phyloP scores from a whole-genome alignment of 345 rosid genomes.

The Salix purpurea region DNA sequence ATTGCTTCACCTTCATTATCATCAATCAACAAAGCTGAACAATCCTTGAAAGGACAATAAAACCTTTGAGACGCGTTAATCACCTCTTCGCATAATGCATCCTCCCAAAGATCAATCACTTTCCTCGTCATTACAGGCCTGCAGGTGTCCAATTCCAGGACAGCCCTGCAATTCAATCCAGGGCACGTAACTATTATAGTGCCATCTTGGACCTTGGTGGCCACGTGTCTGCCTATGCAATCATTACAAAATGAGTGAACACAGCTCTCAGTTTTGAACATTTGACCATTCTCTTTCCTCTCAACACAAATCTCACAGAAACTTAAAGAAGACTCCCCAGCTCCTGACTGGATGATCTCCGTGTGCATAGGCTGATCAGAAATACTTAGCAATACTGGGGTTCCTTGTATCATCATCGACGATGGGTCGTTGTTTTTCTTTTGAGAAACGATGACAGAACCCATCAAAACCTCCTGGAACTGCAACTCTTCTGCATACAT shows the following conservation, averaged over 20 bases:
- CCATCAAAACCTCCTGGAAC: slow-evolving; percentile 48
- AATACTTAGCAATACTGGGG: background rate
- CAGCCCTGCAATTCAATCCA: slow-evolving; percentile 36
- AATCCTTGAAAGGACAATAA: slow-evolving; percentile 75
- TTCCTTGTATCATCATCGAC: background rate
- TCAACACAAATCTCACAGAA: slow-evolving; percentile 60
- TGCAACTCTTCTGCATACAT: slow-evolving; percentile 36
- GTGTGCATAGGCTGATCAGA: background rate
- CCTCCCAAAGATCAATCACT: slow-evolving; percentile 56
- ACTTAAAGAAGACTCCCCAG: slow-evolving; percentile 27
- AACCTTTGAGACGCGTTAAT: slow-evolving; percentile 29
- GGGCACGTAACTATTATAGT: slow-evolving; percentile 44
- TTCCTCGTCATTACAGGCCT: slow-evolving; percentile 34
- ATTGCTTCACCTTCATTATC: slow-evolving; percentile 20
- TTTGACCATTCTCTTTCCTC: slow-evolving; percentile 30
- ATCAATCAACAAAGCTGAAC: slow-evolving; percentile 51
- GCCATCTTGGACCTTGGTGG: slow-evolving; percentile 29
- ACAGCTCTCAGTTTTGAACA: slow-evolving; percentile 39
- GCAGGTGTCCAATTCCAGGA: slow-evolving; percentile 44
- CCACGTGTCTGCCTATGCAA: slow-evolving; percentile 48
- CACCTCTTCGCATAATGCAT: slow-evolving; percentile 38
- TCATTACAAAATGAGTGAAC: slow-evolving; percentile 48
- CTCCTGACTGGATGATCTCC: background rate
- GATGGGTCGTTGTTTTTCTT: background rate
- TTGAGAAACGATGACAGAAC: slow-evolving; percentile 5